Evolutionary conservation across 495 filamentous ascomycete genomes (phyloP), one percentile per base, ranked within the genome.

Genomic region (Zalerion maritima): DNA sequence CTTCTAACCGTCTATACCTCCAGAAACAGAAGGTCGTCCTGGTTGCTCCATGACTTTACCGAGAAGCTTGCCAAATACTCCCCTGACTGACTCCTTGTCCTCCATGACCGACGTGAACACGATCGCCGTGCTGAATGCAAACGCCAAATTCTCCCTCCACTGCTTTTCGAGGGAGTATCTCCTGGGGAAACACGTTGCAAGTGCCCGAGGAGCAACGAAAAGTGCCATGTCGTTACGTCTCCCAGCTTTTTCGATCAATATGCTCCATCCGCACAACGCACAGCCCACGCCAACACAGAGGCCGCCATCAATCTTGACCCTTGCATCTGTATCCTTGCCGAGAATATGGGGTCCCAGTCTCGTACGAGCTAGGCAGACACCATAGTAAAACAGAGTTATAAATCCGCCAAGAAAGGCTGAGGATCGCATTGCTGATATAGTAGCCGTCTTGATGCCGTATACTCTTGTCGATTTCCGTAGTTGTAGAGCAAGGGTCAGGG

Each of bases 391-490:
- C 2, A 87, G 58, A 6, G 68, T 57, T 35, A 93, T 76, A 49
- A 91, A 93, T 0, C 76, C 60, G 1, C 74, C 83, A 2, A 94
- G 64, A 52, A 94, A 94, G 2, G 76, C 64, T 5, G 84, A 86
- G 10, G 81, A 89, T 24, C 78, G 71, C 7, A 64, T 47, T 1
- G 80, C 73, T 16, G 75, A 76, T 11, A 57, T 34, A 27, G 78
- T 17, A 2, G 78, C 76, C 11, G 55, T 53, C 13, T 36, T 40
- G 1, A 66, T 28, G 2, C 47, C 57, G 2, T 41, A 35, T 0
- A 40, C 22, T 15, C 26, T 39, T 9, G 64, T 67, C 26, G 69
- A 67, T 2, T 51, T 58, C 22, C 71, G 63, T n/a, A 72, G 39
- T 9, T 72, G 57, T n/a, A 86, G 47, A 8, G 73, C 42, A 20